Evolutionary conservation across 768 basidiomycete genomes (phyloP).

Genomic region (Suillus spraguei): DNA sequence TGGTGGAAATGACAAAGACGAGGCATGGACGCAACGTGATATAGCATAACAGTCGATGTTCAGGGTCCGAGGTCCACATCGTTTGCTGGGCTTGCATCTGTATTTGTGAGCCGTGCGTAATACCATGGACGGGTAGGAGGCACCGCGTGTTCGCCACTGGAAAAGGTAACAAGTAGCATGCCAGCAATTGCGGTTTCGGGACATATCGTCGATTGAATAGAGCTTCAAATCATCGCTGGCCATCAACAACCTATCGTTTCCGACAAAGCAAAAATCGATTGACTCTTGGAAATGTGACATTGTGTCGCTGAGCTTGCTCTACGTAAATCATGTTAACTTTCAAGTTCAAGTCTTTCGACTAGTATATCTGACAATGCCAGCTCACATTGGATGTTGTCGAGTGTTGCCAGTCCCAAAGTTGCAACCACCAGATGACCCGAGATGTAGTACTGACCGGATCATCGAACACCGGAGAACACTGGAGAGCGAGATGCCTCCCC

Average conservation of each 20-base stretch:
- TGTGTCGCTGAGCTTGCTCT: constrained; percentile 4
- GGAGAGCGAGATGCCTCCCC: constrained; percentile 6
- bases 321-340: neutral
- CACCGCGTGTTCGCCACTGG: neutral
- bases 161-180: neutral
- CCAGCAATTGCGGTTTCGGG: neutral
- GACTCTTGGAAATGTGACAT: neutral
- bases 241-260: neutral
- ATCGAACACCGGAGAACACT: neutral
- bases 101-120: neutral
- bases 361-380: neutral
- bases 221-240: neutral
- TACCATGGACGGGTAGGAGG: neutral
- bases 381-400: constrained; percentile 8
- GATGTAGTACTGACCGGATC: neutral
- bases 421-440: constrained; percentile 1
- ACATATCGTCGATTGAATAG: neutral
- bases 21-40: neutral
- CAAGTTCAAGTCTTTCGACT: neutral
- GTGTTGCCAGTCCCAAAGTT: constrained; percentile 12
- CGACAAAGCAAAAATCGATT: constrained; percentile 8
- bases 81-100: neutral
- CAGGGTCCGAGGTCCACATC: neutral
- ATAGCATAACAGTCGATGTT: constrained; percentile 1
- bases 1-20: neutral